Conservation (phyloP, 768 basidiomycete genomes). For the Macrolepiota fuliginosa region DNA sequence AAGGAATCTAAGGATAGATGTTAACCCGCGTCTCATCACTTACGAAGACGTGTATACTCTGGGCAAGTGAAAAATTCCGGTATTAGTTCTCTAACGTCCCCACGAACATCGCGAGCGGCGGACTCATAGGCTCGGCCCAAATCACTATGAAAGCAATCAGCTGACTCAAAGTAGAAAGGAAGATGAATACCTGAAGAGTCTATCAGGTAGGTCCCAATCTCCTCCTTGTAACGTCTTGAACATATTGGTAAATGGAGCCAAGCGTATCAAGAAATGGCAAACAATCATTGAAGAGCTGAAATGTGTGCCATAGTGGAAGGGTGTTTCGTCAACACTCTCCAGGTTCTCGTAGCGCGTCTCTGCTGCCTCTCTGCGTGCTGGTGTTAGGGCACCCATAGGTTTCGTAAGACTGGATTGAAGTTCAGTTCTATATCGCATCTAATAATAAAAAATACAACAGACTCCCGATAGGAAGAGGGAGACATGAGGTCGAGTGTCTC, state of each 20-base stretch:
- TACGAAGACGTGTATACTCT: conserved; percentile 46
- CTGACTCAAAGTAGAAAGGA: not conserved
- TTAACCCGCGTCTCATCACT: not conserved
- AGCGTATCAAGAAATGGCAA: conserved; percentile 88
- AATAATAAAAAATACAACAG: conserved; percentile 23
- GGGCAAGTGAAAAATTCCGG: conserved; percentile 87
- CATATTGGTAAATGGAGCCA: conserved; percentile 91
- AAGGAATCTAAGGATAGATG: conserved; percentile 58
- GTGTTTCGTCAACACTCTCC: conserved; percentile 77
- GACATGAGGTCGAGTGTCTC: conserved; percentile 60
- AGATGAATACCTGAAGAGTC: conserved; percentile 61
- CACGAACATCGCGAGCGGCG: conserved; percentile 80
- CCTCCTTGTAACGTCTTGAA: conserved; percentile 94
- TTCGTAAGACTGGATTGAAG: conserved; percentile 56
- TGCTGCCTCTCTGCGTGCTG: conserved; percentile 72
- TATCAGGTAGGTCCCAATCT: conserved; percentile 91
- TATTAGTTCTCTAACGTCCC: conserved; percentile 92
- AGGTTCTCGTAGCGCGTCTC: conserved; percentile 71
- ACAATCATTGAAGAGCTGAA: conserved; percentile 98
- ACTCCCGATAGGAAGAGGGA: conserved; percentile 73
- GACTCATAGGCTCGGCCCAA: conserved; percentile 80
- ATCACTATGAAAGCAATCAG: conserved; percentile 43
- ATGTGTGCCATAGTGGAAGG: conserved; percentile 93
- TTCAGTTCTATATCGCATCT: not conserved
- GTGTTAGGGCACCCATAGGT: conserved; percentile 90